A percentile compares a stretch with the other conserved stretches of the same genome.
These are phyloP conservation scores for Eucalyptus viminalis DNA, from an alignment of 345 rosid species.

Conservation along the genomic window DNA sequence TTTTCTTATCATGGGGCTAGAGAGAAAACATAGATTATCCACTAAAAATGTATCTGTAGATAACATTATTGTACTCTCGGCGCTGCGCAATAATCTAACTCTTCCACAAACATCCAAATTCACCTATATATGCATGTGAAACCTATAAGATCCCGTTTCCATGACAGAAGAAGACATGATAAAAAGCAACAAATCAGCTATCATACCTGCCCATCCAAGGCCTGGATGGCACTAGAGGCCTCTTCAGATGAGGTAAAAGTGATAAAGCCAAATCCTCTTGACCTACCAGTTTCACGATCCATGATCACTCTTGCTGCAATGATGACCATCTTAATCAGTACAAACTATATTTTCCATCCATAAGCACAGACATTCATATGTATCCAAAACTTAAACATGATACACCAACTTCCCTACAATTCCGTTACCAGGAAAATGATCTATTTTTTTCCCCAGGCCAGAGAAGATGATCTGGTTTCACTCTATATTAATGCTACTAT, in stretches of 20 bases:
- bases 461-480: background rate
- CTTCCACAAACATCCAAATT: background rate
- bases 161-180: background rate
- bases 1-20: background rate
- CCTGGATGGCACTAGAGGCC: conserved; percentile 89
- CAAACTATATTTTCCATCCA: background rate
- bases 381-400: background rate
- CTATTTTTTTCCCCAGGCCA: background rate
- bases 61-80: background rate
- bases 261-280: conserved; percentile 90
- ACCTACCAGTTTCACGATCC: conserved; percentile 87
- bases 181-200: background rate
- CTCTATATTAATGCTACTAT: background rate
- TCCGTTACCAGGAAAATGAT: background rate
- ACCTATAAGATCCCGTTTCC: background rate
- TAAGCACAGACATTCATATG: background rate
- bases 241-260: conserved; percentile 56
- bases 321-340: background rate
- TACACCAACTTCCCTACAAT: background rate
- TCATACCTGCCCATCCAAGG: conserved; percentile 87
- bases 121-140: background rate
- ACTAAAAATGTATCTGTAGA: background rate
- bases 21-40: background rate
- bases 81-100: background rate
- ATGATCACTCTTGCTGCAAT: conserved; percentile 67